phyloP scores from a whole-genome alignment of 495 filamentous ascomycete species.

The Penicillium macrosclerotiorum region DNA sequence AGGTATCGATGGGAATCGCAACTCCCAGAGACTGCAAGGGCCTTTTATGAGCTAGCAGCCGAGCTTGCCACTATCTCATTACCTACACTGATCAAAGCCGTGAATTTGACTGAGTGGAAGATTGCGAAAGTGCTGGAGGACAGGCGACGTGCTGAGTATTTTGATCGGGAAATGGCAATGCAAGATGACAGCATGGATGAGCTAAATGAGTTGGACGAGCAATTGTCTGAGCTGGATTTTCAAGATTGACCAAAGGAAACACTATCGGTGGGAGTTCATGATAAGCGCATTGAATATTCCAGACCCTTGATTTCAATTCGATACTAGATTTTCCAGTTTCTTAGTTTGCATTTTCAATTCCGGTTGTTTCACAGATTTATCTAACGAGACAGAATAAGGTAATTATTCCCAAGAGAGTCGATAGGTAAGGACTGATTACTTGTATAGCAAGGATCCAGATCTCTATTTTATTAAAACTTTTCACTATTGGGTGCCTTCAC shows the following conservation, averaged over 20 bases:
- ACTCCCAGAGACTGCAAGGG: constrained; percentile 50
- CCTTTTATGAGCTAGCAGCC: constrained; percentile 57
- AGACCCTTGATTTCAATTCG: background rate
- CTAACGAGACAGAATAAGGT: too few relatives aligned
- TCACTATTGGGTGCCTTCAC: too few relatives aligned
- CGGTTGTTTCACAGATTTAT: too few relatives aligned
- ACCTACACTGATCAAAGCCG: constrained; percentile 45
- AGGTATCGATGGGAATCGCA: constrained; percentile 57
- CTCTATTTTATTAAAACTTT: too few relatives aligned
- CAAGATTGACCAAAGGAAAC: too few relatives aligned
- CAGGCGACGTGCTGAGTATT: constrained; percentile 30
- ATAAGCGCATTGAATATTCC: background rate
- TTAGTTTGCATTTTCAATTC: too few relatives aligned
- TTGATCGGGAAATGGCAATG: constrained; percentile 13
- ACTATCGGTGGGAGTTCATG: constrained; percentile 7
- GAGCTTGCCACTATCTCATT: constrained; percentile 45
- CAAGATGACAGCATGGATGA: constrained; percentile 26
- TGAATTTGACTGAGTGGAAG: constrained; percentile 45
- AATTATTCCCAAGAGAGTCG: too few relatives aligned
- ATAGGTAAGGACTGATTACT: too few relatives aligned
- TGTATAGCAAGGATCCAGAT: too few relatives aligned
- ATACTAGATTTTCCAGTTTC: too few relatives aligned
- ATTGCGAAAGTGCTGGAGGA: constrained; percentile 42
- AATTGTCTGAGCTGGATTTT: constrained; percentile 27
- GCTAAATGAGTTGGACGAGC: constrained; percentile 29